Conservation (phyloP, 495 filamentous ascomycete species). For the Xylaria grammica region DNA sequence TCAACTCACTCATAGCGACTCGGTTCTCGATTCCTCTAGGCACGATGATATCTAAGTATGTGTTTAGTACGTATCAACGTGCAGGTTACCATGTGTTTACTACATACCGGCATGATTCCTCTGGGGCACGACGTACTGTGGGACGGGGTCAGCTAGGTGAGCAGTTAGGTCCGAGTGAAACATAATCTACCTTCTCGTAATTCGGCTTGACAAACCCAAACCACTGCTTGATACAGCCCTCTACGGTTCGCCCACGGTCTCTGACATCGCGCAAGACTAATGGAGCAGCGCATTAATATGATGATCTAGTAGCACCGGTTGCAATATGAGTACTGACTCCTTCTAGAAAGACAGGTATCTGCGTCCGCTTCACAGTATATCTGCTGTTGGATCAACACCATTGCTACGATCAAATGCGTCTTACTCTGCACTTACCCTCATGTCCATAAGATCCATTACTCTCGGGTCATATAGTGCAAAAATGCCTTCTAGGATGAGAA, state of each 20-base stretch:
- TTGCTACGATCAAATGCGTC: not conserved
- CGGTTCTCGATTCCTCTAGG: slow-evolving; percentile 91
- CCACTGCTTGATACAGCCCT: slow-evolving; percentile 98
- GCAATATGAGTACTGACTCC: slow-evolving; percentile 65
- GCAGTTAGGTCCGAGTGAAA: not conserved
- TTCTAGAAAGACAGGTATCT: slow-evolving; percentile 88
- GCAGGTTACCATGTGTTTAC: slow-evolving; percentile 40
- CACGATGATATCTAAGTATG: slow-evolving; percentile 80
- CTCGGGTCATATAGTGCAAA: slow-evolving; percentile 90
- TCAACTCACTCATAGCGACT: slow-evolving; percentile 78
- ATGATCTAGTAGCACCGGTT: not conserved
- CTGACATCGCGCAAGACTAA: slow-evolving; percentile 84
- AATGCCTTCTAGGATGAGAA: slow-evolving; percentile 94
- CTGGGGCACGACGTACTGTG: slow-evolving; percentile 85
- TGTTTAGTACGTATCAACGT: slow-evolving; percentile 11
- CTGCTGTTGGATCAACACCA: slow-evolving; percentile 41
- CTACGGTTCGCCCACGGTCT: slow-evolving; percentile 83
- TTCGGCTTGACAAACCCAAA: slow-evolving; percentile 95
- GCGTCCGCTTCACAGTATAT: slow-evolving; percentile 97
- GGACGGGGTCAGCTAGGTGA: slow-evolving; percentile 8
- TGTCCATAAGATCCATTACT: slow-evolving; percentile 85
- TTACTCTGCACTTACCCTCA: slow-evolving; percentile 65
- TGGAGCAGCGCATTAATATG: not conserved
- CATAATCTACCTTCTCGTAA: slow-evolving; percentile 63
- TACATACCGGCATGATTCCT: slow-evolving; percentile 67